Evolutionary conservation across 2,329 filamentous ascomycete species (phyloP).

Genomic region (Malbranchea zuffiana): DNA sequence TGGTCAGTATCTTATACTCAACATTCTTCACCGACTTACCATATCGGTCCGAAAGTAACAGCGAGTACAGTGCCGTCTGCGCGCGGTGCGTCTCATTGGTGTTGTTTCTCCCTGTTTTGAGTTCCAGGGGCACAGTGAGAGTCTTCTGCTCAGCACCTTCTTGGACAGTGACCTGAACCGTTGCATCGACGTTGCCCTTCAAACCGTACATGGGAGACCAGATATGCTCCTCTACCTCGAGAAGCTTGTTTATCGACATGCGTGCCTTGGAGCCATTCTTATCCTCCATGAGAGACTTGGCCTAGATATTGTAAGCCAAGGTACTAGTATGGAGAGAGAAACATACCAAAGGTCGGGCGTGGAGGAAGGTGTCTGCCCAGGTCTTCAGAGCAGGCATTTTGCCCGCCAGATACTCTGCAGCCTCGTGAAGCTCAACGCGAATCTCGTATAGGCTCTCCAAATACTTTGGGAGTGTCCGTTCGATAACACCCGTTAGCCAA

Average conservation of each 20-base stretch:
- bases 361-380: constrained; percentile 77
- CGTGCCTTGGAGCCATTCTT: constrained; percentile 63
- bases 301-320: constrained; percentile 27
- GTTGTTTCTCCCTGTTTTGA: constrained; percentile 81
- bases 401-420: constrained; percentile 66
- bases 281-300: constrained; percentile 65
- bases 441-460: constrained; percentile 86
- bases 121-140: constrained; percentile 81
- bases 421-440: constrained; percentile 59
- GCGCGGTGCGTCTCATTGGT: constrained; percentile 74
- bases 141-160: constrained; percentile 56
- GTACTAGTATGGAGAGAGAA: neutral
- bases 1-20: neutral
- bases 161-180: constrained; percentile 73
- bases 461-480: constrained; percentile 60
- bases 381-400: constrained; percentile 71
- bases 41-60: constrained; percentile 86
- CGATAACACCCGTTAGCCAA: constrained; percentile 57
- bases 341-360: constrained; percentile 55
- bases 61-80: constrained; percentile 87
- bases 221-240: constrained; percentile 94
- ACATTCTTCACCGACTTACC: constrained; percentile 31
- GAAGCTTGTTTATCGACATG: constrained; percentile 82
- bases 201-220: constrained; percentile 97
- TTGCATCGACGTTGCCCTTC: constrained; percentile 96